Conservation (phyloP, 2,329 filamentous ascomycete species). For the Simplicillium sp. region DNA sequence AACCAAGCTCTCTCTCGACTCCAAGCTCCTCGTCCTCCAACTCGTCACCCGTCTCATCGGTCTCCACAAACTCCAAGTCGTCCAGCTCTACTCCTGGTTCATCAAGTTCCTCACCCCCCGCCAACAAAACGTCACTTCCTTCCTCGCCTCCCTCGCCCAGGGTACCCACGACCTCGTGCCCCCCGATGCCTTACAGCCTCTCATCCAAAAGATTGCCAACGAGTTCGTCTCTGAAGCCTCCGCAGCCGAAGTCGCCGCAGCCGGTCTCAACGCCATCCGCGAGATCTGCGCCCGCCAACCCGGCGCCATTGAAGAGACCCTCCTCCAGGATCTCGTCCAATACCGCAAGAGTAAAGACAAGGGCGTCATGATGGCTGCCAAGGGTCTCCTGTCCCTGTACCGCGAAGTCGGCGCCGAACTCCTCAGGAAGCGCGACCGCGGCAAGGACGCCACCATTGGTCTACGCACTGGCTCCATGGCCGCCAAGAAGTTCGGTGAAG, state of each 20-base stretch:
- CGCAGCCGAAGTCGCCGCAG: conserved; percentile 81
- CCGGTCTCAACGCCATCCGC: conserved; percentile 87
- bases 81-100: conserved; percentile 93
- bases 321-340: conserved; percentile 92
- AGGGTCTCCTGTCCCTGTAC: conserved; percentile 83
- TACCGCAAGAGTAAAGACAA: conserved; percentile 98
- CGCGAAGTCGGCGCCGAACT: conserved; percentile 84
- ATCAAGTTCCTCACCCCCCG: conserved; percentile 83
- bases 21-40: conserved; percentile 82
- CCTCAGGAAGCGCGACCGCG: conserved; percentile 80
- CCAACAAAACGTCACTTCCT: conserved; percentile 84
- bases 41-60: conserved; percentile 86
- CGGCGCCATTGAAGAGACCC: conserved; percentile 88
- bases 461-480: conserved; percentile 67
- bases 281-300: conserved; percentile 91
- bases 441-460: conserved; percentile 81
- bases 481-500: conserved; percentile 74
- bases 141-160: conserved; percentile 86
- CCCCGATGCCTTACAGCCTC: conserved; percentile 81
- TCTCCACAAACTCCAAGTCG: conserved; percentile 82
- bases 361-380: conserved; percentile 97
- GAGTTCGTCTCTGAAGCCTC: conserved; percentile 96
- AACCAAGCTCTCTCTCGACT: conserved; percentile 76
- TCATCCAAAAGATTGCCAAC: conserved; percentile 92
- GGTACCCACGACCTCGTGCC: conserved; percentile 86